Evolutionary conservation across 1,284 basidiomycete species (phyloP).

Genomic region (Cryptococcus depauperatus): DNA sequence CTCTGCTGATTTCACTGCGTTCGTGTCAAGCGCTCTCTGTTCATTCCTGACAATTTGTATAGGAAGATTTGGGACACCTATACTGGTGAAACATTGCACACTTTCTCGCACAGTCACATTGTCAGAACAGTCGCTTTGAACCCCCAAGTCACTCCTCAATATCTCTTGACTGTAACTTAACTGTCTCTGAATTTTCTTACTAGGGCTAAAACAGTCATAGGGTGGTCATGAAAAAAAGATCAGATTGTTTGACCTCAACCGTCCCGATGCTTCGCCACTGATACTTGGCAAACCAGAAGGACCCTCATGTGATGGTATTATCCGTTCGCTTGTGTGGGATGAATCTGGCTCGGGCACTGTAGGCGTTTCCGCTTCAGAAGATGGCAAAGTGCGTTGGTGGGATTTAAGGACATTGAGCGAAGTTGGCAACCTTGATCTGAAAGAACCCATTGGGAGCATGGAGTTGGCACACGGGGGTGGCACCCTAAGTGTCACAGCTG

Average conservation of each 20-base stretch:
- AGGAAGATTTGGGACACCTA: slow-evolving; percentile 98
- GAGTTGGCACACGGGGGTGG: slow-evolving; percentile 78
- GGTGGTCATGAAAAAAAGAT: slow-evolving; percentile 96
- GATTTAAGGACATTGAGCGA: slow-evolving; percentile 71
- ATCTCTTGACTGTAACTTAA: slow-evolving; percentile 41
- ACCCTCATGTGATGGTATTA: slow-evolving; percentile 65
- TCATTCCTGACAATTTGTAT: background rate
- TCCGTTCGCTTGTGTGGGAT: slow-evolving; percentile 91
- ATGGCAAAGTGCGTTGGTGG: slow-evolving; percentile 96
- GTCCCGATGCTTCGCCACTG: slow-evolving; percentile 76
- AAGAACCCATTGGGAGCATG: slow-evolving; percentile 83
- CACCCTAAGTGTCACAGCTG: slow-evolving; percentile 79
- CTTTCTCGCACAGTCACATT: slow-evolving; percentile 95
- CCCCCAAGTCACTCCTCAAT: slow-evolving; percentile 41
- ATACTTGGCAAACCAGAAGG: slow-evolving; percentile 56
- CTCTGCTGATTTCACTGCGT: slow-evolving; percentile 97
- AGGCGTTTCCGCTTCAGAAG: slow-evolving; percentile 83
- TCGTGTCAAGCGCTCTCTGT: slow-evolving; percentile 35
- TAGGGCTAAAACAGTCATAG: slow-evolving; percentile 47
- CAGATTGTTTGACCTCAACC: slow-evolving; percentile 79
- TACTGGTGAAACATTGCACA: slow-evolving; percentile 74
- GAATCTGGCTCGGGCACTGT: slow-evolving; percentile 58
- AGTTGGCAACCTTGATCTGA: slow-evolving; percentile 63
- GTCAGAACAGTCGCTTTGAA: slow-evolving; percentile 83
- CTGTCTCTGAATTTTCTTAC: slow-evolving; percentile 44